Percentiles rank a stretch among this genome's conserved stretches.
These are phyloP conservation scores for Samsoniella hepiali DNA, from an alignment of 2,329 filamentous ascomycete genomes.

Conservation along the genomic window DNA sequence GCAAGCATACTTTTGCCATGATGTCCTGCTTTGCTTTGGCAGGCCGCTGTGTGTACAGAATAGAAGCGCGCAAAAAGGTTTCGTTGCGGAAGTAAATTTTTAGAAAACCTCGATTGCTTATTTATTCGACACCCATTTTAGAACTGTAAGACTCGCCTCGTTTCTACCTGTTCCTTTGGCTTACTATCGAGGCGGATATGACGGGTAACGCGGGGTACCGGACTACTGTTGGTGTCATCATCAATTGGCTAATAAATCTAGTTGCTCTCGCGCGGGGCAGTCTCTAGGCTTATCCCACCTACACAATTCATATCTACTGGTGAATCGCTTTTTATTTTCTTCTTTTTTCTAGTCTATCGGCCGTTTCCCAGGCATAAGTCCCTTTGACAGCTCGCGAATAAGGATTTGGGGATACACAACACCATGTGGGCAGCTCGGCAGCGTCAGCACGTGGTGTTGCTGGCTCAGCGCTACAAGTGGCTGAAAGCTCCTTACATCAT, in stretches of 20 bases:
- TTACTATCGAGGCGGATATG: not conserved
- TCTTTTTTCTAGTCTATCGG: not conserved
- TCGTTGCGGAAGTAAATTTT: too few species aligned
- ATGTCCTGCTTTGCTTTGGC: not conserved
- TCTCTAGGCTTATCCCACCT: not conserved
- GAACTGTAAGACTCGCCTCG: too few species aligned
- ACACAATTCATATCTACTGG: not conserved
- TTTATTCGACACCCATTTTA: too few species aligned
- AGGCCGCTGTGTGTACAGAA: too few species aligned
- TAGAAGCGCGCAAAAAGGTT: too few species aligned
- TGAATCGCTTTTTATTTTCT: too few species aligned
- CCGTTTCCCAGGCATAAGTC: not conserved
- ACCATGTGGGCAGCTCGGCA: not conserved
- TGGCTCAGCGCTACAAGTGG: constrained; percentile 28
- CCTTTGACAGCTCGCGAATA: too few species aligned
- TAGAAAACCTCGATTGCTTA: too few species aligned
- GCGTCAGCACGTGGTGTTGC: constrained; percentile 1
- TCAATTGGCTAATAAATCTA: not conserved
- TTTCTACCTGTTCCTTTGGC: not conserved
- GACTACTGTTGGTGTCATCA: not conserved
- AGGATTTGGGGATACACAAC: too few species aligned
- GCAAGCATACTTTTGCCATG: not conserved
- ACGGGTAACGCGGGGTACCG: not conserved
- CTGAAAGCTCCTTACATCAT: constrained; percentile 49
- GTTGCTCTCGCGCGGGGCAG: not conserved